These are phyloP conservation scores for Circinella minor DNA, from an alignment of 371 early-diverging fungal genomes.

Conservation along the genomic window DNA sequence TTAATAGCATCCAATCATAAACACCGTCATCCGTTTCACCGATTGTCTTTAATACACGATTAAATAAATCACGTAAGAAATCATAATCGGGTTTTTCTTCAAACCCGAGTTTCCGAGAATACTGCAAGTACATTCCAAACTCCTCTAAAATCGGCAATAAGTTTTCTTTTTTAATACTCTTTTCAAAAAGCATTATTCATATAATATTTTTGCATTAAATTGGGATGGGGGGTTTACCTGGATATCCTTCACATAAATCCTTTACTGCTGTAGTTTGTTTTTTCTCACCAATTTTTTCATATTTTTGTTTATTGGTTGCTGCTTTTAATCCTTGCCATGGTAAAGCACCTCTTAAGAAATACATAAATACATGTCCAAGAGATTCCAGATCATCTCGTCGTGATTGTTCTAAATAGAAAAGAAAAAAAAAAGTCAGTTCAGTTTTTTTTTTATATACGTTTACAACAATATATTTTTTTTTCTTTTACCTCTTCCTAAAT, in stretches of 20 bases:
- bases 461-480: not conserved
- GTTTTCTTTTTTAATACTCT: not conserved
- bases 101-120: slow-evolving; percentile 90
- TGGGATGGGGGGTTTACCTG: slow-evolving; percentile 38
- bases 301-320: slow-evolving; percentile 91
- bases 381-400: slow-evolving; percentile 94
- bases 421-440: not conserved
- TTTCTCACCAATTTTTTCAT: slow-evolving; percentile 89
- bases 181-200: slow-evolving; percentile 4
- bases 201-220: slow-evolving; percentile 18
- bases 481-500: slow-evolving; percentile 72
- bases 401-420: slow-evolving; percentile 70
- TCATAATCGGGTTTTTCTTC: slow-evolving; percentile 98
- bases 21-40: slow-evolving; percentile 88
- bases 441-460: not conserved
- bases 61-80: slow-evolving; percentile 85
- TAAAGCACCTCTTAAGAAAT: slow-evolving; percentile 86
- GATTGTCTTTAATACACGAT: slow-evolving; percentile 75
- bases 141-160: slow-evolving; percentile 51
- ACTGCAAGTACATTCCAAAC: slow-evolving; percentile 85
- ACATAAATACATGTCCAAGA: slow-evolving; percentile 92
- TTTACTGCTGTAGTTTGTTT: slow-evolving; percentile 79
- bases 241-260: slow-evolving; percentile 80
- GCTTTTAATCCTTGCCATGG: slow-evolving; percentile 96
- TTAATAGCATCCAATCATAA: slow-evolving; percentile 94